Evolutionary conservation across 257 asterid genomes (phyloP).

Genomic region (Solanum neorickii): DNA sequence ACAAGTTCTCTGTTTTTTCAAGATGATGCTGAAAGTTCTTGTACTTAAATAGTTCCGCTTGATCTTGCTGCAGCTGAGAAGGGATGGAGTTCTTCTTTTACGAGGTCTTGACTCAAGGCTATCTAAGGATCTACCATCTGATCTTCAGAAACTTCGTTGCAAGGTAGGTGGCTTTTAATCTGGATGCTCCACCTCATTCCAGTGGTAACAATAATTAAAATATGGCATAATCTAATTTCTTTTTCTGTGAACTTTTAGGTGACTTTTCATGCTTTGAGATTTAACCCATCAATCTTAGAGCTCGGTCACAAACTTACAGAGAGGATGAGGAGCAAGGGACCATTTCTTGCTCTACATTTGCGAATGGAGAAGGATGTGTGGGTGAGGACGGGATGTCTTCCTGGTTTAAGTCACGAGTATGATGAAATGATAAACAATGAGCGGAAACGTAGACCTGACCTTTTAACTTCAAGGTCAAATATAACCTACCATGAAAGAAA

Average conservation of each 20-base stretch:
- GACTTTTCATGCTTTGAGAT: conserved; percentile 70
- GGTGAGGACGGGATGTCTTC: conserved; percentile 94
- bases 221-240: neutral
- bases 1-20: neutral
- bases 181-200: neutral
- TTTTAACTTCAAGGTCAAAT: conserved; percentile 71
- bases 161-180: conserved; percentile 40
- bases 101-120: conserved; percentile 90
- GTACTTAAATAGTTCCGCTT: neutral
- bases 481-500: conserved; percentile 71
- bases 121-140: conserved; percentile 85
- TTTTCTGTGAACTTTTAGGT: conserved; percentile 33
- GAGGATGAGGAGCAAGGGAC: conserved; percentile 82
- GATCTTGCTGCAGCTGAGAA: conserved; percentile 52
- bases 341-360: conserved; percentile 75
- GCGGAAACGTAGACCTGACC: conserved; percentile 50
- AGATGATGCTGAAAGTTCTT: neutral
- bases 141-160: conserved; percentile 97
- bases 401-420: conserved; percentile 47
- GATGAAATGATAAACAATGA: conserved; percentile 67
- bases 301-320: conserved; percentile 60
- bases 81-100: conserved; percentile 75
- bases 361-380: conserved; percentile 93
- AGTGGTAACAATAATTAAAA: neutral
- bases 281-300: conserved; percentile 50